Base-by-base conservation (phyloP, 2,329 filamentous ascomycete genomes). In the Claviceps sp. region DNA sequence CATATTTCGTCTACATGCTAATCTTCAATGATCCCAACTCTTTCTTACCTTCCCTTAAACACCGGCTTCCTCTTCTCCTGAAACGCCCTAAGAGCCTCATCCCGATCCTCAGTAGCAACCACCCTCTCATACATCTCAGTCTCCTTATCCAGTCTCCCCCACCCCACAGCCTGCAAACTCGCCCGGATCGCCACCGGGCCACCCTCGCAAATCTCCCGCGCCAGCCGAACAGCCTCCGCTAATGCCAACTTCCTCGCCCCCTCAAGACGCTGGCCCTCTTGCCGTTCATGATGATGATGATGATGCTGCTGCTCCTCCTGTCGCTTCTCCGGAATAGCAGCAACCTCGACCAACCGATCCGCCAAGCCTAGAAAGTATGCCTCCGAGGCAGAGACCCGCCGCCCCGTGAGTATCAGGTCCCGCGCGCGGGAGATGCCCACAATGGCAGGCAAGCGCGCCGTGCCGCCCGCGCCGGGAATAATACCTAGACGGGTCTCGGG, bases 401-500 rank as follows among this genome's bases (percentile, higher is more conserved):
- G 80, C 3, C 93, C 93, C 0, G 91, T 97, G 8, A 97, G 74
- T 50, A 97, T 85, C 61, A 97, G 72, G 67, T 98, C 91, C 49
- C 90, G 78, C n/a, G 93, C 93, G 52, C 89, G 82, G 26, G 77
- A 74, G 24, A 85, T 71, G 5, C 93, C 93, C 57, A 98, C 84
- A 19, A 98, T 70, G 8, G 77, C 78, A 1, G 89, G 89, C 0
- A 98, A 81, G 10, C 93, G 84, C 68, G 89, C 88, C 1, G 91
- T 97, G 55, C 91, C 93, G 44, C 93, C 93, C 2, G 91, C 93
- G 54, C 93, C 93, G 3, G 93, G 93, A 57, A 98, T 86, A 65
- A 98, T 98, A 52, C 86, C 93, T 2, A 98, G 78, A 2, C 90
- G 78, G 1, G 93, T 97, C 67, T 98, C 93, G 1, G 93, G 93